Evolutionary conservation across 345 rosid genomes (phyloP).

Genomic region (Lepidium sativum): DNA sequence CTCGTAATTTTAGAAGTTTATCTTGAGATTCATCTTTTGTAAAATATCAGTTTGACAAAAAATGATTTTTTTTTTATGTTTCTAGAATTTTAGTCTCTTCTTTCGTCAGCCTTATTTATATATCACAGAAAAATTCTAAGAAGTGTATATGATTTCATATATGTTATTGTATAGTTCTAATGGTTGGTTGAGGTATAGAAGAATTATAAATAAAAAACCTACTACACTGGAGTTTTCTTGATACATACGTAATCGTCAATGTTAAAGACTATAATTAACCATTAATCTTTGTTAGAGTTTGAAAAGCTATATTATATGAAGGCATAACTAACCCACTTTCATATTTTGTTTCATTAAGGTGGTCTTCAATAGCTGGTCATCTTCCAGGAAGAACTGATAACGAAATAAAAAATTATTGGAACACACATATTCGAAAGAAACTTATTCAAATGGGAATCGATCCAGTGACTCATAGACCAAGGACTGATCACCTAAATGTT

Average conservation of each 20-base stretch:
- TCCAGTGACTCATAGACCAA: slow-evolving; percentile 28
- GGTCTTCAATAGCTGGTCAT: slow-evolving; percentile 34
- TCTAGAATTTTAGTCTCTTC: not conserved
- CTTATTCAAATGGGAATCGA: slow-evolving; percentile 29
- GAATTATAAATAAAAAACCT: slow-evolving; percentile 1
- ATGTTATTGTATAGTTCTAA: not conserved
- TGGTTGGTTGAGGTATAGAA: slow-evolving; percentile 4
- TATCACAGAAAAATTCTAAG: not conserved
- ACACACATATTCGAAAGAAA: slow-evolving; percentile 29
- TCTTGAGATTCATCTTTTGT: too few relatives aligned
- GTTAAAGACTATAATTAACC: not conserved
- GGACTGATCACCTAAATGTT: slow-evolving; percentile 38
- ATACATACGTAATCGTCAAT: slow-evolving; percentile 17
- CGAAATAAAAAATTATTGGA: slow-evolving; percentile 30
- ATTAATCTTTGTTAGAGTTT: not conserved
- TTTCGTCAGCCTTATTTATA: not conserved
- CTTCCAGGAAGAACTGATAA: slow-evolving; percentile 33
- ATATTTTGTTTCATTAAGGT: not conserved
- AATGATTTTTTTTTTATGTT: too few relatives aligned
- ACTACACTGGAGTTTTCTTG: slow-evolving; percentile 22
- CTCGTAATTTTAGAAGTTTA: too few relatives aligned
- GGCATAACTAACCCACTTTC: slow-evolving; percentile 14
- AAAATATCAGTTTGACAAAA: too few relatives aligned
- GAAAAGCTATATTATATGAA: not conserved
- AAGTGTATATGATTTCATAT: not conserved